phyloP scores from a whole-genome alignment of 805 yeast genomes.

The Ogataea sp. region DNA sequence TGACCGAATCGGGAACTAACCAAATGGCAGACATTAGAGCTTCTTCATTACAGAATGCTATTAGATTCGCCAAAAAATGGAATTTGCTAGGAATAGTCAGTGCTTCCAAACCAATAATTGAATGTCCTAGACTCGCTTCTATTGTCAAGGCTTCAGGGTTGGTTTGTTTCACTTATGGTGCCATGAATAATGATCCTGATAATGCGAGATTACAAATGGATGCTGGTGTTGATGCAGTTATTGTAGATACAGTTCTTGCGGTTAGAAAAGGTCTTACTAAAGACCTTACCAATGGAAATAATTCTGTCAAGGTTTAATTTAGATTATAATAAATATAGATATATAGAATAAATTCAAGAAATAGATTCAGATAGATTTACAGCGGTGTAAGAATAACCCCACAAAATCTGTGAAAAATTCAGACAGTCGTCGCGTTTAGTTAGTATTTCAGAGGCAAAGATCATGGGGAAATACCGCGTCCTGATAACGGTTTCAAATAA shows the following conservation, averaged over 20 bases:
- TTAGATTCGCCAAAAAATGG: conserved; percentile 87
- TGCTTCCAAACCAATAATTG: conserved; percentile 79
- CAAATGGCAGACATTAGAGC: conserved; percentile 90
- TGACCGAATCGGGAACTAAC: conserved; percentile 82
- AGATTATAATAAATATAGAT: too few species aligned
- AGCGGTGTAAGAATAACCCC: too few species aligned
- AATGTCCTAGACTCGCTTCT: conserved; percentile 80
- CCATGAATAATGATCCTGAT: conserved; percentile 75
- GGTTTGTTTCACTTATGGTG: conserved; percentile 90
- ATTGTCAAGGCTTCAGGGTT: conserved; percentile 89
- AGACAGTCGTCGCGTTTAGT: too few species aligned
- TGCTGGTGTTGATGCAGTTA: conserved; percentile 98
- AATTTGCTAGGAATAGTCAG: conserved; percentile 85
- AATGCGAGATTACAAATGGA: conserved; percentile 78
- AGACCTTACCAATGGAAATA: conserved; percentile 4
- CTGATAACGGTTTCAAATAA: too few species aligned
- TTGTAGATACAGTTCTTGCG: conserved; percentile 89
- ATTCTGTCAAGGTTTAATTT: too few species aligned
- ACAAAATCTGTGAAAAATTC: too few species aligned
- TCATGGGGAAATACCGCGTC: too few species aligned
- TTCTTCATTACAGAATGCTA: conserved; percentile 80
- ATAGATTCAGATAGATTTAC: too few species aligned
- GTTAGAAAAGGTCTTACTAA: conserved; percentile 71
- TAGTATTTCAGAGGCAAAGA: too few species aligned
- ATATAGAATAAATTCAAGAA: too few species aligned